Base-by-base conservation (phyloP, 2,329 filamentous ascomycete genomes). In the Aspergillus jensenii region DNA sequence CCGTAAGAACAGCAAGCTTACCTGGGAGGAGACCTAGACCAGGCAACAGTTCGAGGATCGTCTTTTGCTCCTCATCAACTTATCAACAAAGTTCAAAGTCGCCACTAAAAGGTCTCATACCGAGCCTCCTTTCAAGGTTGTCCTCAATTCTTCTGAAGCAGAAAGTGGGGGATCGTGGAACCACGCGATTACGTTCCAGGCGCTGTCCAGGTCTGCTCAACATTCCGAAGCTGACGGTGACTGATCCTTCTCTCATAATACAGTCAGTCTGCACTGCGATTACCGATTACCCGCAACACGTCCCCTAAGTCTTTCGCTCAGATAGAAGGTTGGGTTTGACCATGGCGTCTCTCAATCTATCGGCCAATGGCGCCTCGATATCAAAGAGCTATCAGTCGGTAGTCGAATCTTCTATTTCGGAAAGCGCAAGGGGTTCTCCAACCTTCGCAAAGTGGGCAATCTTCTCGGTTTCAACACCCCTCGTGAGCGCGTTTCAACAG, bases 381-480 rank as follows among this genome's bases (percentile, higher is more conserved):
- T 74, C 76, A 68, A 90, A 89, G 79, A 91, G 88, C 79, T 89
- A 90, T 73, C 82, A 88, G 71, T 83, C 84, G 52, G 81, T 91
- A 51, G 80, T 90, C 69, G 84, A 88, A 72, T 79, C 84, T 53
- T 75, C 84, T 50, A 73, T 80, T 57, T 81, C 86, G 15, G 80
- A 83, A 60, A 83, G 83, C 14, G 71, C 83, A 57, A 81, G 84
- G 9, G 82, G 81, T 71, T 96, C 93, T 48, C 84, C 90, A 40
- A 96, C 92, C 48, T 90, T 90, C 71, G 92, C 86, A 62, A 90
- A 93, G 80, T 99, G 95, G 95, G 93, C 91, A 19, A 81, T 99
- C 61, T 96, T 96, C 79, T 90, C 90, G 7, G 95, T 99, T 41
- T 90, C 95, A 73, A 90, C 93, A 59, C 95, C 95, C 55, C 85